Evolutionary conservation across 805 yeast species (phyloP), one percentile per base, ranked within the genome.

Genomic region (Sporopachydermia quercuum): DNA sequence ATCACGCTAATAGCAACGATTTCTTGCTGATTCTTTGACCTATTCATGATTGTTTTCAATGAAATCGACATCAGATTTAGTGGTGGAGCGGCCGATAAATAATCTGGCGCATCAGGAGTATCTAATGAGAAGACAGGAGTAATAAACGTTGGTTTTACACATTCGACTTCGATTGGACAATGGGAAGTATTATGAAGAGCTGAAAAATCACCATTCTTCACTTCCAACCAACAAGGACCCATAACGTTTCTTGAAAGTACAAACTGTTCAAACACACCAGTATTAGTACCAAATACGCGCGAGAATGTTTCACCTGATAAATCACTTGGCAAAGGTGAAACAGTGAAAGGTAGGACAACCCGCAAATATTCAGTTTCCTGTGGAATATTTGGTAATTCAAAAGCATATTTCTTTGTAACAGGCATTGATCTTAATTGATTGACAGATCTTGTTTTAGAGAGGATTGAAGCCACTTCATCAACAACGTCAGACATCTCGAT

Each of bases 171-270:
- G n/a, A 82, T 67, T 41, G 72, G 71, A 58, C 94, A 83, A 60
- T 87, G 89, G 0, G 94, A 77, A 2, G 81, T 68, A 50, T 76
- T 78, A 39, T 66, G 69, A 34, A 78, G 56, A 0, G 72, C 56
- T 16, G 56, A 54, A 48, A 81, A 79, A 45, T 78, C 76, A 38
- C 78, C 79, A 39, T 71, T 68, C 35, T 68, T 63, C 39, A 91
- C 66, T 38, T 80, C 80, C 39, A 91, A 63, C 98, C 98, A 91
- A 56, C 97, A 86, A 3, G 98, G 98, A 5, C 98, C 98, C 96
- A 85, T 87, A 36, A 91, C 68, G 48, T 79, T 77, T 49, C 82
- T 68, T 55, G 78, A 84, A 17, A 87, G 50, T 6, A 85, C 91
- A 57, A 91, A 85, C 8, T 83, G 68, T 62, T 91, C 98, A 55